These are phyloP conservation scores for Tinospora cordifolia DNA, from an alignment of 164 flowering plant species.

Conservation along the genomic window DNA sequence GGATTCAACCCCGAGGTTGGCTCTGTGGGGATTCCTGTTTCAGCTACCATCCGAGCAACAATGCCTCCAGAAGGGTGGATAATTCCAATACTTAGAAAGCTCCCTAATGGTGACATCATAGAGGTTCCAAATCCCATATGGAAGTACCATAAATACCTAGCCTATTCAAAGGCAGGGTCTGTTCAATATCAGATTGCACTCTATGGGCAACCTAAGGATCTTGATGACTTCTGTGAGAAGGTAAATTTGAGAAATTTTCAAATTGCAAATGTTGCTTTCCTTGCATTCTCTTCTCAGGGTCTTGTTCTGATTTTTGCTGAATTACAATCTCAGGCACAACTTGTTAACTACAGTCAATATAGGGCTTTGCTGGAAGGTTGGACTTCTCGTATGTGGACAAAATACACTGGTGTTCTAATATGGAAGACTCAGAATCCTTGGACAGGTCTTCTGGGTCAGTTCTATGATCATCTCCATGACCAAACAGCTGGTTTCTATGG, in stretches of 20 bases:
- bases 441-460: slow-evolving; percentile 97
- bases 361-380: slow-evolving; percentile 94
- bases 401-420: slow-evolving; percentile 84
- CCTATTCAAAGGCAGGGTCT: slow-evolving; percentile 69
- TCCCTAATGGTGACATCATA: slow-evolving; percentile 48
- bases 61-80: slow-evolving; percentile 95
- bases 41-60: slow-evolving; percentile 90
- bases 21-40: slow-evolving; percentile 90
- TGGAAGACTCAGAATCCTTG: slow-evolving; percentile 99
- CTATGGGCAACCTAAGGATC: slow-evolving; percentile 72
- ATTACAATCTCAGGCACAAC: slow-evolving; percentile 66
- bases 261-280: background rate
- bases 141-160: slow-evolving; percentile 91
- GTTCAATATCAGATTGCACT: slow-evolving; percentile 75
- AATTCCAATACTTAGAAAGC: slow-evolving; percentile 68
- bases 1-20: slow-evolving; percentile 99
- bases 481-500: slow-evolving; percentile 98
- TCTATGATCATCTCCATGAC: slow-evolving; percentile 94
- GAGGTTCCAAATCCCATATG: slow-evolving; percentile 90
- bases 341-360: slow-evolving; percentile 84
- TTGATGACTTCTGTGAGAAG: slow-evolving; percentile 93
- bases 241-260: slow-evolving; percentile 26
- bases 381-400: slow-evolving; percentile 96
- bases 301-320: slow-evolving; percentile 4
- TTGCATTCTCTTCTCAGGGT: background rate